These are phyloP conservation scores for Proliferodiscus dingleyae DNA, from an alignment of 2,329 filamentous ascomycete species.

Conservation along the genomic window DNA sequence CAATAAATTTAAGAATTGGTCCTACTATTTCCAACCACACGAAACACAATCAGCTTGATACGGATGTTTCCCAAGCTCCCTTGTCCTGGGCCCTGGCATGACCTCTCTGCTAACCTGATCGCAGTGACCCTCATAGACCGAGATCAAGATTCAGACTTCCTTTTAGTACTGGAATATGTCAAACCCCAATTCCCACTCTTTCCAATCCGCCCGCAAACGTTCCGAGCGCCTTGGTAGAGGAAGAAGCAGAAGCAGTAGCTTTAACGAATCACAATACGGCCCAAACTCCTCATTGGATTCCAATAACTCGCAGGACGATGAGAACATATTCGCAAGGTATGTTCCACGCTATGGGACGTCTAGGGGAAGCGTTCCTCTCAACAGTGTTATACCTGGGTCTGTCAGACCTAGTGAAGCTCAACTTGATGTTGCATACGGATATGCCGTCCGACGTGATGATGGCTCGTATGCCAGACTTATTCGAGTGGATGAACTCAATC, in stretches of 20 bases:
- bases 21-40: too few relatives aligned
- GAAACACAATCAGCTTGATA: too few relatives aligned
- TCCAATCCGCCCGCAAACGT: neutral
- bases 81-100: too few relatives aligned
- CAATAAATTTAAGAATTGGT: too few relatives aligned
- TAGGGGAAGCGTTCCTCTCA: conserved; percentile 12
- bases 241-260: neutral
- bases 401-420: conserved; percentile 20
- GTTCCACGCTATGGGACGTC: neutral
- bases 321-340: neutral
- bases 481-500: conserved; percentile 46
- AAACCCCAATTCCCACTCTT: neutral
- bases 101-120: too few relatives aligned
- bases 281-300: neutral
- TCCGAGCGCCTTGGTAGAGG: neutral
- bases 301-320: neutral
- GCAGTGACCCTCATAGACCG: conserved; percentile 6
- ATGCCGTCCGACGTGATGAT: conserved; percentile 50
- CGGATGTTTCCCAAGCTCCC: too few relatives aligned
- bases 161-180: too few relatives aligned
- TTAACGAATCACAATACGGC: neutral
- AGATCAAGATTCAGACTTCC: too few relatives aligned
- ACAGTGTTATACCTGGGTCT: conserved; percentile 20
- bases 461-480: conserved; percentile 51
- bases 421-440: conserved; percentile 36